A percentile compares a stretch with the other conserved stretches of the same genome.
These are phyloP conservation scores for Blastomyces parvus DNA, from an alignment of 2,329 filamentous ascomycete genomes.

Conservation along the genomic window DNA sequence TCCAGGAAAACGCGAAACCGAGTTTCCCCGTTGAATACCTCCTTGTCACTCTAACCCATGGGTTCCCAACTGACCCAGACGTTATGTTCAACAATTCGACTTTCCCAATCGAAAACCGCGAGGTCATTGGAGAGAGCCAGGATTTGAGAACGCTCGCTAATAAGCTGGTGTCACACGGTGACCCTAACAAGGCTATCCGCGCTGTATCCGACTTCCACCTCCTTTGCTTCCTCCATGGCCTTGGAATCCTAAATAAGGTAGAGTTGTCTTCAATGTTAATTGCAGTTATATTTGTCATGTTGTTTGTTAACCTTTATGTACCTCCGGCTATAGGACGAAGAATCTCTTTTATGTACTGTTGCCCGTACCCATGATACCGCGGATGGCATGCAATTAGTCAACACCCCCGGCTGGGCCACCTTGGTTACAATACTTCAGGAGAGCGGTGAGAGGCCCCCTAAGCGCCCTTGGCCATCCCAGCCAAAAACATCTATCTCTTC, in stretches of 20 bases:
- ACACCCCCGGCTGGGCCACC: constrained; percentile 87
- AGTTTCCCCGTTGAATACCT: constrained; percentile 95
- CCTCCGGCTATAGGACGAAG: constrained; percentile 61
- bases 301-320: constrained; percentile 3
- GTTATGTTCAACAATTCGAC: constrained; percentile 61
- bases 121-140: constrained; percentile 75
- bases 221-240: constrained; percentile 71
- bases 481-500: constrained; percentile 31
- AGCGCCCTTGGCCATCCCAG: constrained; percentile 46
- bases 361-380: constrained; percentile 71
- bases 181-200: constrained; percentile 52
- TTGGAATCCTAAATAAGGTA: constrained; percentile 80
- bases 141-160: constrained; percentile 61
- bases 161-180: constrained; percentile 57
- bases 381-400: constrained; percentile 72
- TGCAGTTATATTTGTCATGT: not conserved
- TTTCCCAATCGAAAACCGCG: constrained; percentile 88
- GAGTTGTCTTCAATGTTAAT: constrained; percentile 20
- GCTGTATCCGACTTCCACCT: constrained; percentile 89
- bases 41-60: constrained; percentile 89
- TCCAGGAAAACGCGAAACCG: constrained; percentile 94
- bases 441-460: constrained; percentile 92
- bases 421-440: constrained; percentile 87
- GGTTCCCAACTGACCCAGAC: constrained; percentile 73
- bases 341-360: constrained; percentile 72